Percentiles rank a stretch among this genome's conserved stretches.
phyloP scores from a whole-genome alignment of 805 yeast genomes.

The Aciculoconidium aculeatum region DNA sequence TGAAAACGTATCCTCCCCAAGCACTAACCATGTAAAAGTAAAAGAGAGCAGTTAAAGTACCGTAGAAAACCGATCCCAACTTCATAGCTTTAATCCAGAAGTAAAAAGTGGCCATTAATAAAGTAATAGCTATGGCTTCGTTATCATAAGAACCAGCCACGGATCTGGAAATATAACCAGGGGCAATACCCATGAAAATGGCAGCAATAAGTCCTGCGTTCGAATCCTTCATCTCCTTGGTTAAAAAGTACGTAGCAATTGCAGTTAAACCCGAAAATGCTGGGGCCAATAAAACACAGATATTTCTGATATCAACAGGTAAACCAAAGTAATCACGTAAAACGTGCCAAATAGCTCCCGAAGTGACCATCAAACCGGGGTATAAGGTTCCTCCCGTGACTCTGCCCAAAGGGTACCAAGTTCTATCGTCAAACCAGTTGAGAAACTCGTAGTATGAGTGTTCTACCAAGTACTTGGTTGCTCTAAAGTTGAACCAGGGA shows the following conservation, averaged over 20 bases:
- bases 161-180: slow-evolving; percentile 96
- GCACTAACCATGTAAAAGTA: slow-evolving; percentile 99
- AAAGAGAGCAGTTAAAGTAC: slow-evolving; percentile 74
- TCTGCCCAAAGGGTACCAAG: slow-evolving; percentile 99
- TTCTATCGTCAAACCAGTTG: slow-evolving; percentile 97
- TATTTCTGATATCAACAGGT: slow-evolving; percentile 91
- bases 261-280: slow-evolving; percentile 94
- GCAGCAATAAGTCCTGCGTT: slow-evolving; percentile 92
- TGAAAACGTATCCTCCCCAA: slow-evolving; percentile 99
- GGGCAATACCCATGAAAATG: slow-evolving; percentile 93
- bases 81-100: slow-evolving; percentile 94
- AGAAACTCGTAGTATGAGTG: slow-evolving; percentile 85
- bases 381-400: slow-evolving; percentile 98
- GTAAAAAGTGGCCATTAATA: slow-evolving; percentile 91
- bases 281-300: slow-evolving; percentile 95
- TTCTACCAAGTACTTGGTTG: slow-evolving; percentile 84
- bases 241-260: slow-evolving; percentile 77
- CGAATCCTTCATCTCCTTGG: slow-evolving; percentile 83
- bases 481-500: slow-evolving; percentile 95
- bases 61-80: slow-evolving; percentile 82
- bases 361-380: slow-evolving; percentile 97
- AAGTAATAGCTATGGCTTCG: slow-evolving; percentile 96
- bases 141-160: slow-evolving; percentile 99
- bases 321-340: slow-evolving; percentile 57
- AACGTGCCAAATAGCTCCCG: slow-evolving; percentile 81